Evolutionary conservation across 2,329 filamentous ascomycete species (phyloP), one percentile per base, ranked within the genome.

Genomic region (Scolecobasidium constrictum): DNA sequence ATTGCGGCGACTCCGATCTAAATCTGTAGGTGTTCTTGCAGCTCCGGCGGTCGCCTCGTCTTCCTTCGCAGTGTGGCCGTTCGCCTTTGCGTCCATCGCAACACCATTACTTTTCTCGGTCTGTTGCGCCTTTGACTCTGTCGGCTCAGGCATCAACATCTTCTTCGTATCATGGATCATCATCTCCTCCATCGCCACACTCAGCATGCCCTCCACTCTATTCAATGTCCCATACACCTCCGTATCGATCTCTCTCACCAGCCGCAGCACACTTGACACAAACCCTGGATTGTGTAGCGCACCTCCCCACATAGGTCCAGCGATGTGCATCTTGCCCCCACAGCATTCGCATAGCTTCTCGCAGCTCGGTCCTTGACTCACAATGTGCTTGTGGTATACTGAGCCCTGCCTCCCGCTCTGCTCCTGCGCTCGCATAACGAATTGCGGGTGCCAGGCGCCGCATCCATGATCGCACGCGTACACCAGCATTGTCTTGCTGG

Each of bases 241-340:
- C 19, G 71, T 70, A 38, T 87, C 76, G 1, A 78, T 75, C 3
- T 69, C 64, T 1, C 85, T 78, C 6, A 94, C 70, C 45, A 81
- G 74, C 35, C 78, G 74, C 13, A 98, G 70, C 18, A 98, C 78
- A 44, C 75, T 76, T 54, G 83, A 75, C 47, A 98, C 78, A 56
- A 95, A 98, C 2, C 78, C 75, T 5, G 78, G 73, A 35, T 87
- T 87, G 62, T 98, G 92, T 6, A 98, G 67, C 16, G 83, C 83
- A 1, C 92, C 92, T 23, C 77, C 88, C 66, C 88, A 98, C 90
- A 98, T 96, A 1, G 92, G 92, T 2, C 92, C 92, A 4, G 79
- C 83, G 12, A 96, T 61, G 60, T 96, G 92, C 63, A 82, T 93
- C 57, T 83, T 90, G 56, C 75, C 78, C 6, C 82, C 84, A 57